Percentiles rank a stretch among this genome's conserved stretches.
Evolutionary conservation across 208 protist species (phyloP).

Genomic region (Trypanosoma vivax): DNA sequence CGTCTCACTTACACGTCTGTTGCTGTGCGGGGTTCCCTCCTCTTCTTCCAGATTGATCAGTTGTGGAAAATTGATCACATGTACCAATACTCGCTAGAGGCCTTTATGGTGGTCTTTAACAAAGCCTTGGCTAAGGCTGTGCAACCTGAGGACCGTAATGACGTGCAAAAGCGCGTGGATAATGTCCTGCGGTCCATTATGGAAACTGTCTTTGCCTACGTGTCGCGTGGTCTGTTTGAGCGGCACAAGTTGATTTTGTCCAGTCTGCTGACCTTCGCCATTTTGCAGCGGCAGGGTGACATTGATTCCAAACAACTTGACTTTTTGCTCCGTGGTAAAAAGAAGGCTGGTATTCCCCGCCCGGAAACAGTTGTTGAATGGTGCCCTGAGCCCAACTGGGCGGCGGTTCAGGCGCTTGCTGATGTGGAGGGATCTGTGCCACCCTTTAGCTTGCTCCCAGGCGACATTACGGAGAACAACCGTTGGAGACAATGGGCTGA

Average conservation of each 20-base stretch:
- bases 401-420: conserved; percentile 84
- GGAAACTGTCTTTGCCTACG: conserved; percentile 91
- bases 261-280: conserved; percentile 92
- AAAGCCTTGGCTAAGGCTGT: conserved; percentile 91
- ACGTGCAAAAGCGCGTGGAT: conserved; percentile 87
- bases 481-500: conserved; percentile 90
- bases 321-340: conserved; percentile 91
- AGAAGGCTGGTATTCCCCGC: conserved; percentile 78
- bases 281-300: conserved; percentile 75
- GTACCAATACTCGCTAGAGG: conserved; percentile 97
- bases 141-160: conserved; percentile 89
- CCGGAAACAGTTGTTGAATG: conserved; percentile 89
- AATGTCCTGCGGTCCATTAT: conserved; percentile 93
- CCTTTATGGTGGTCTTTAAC: conserved; percentile 97
- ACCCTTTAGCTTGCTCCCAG: conserved; percentile 79
- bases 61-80: conserved; percentile 97
- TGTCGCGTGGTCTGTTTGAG: conserved; percentile 98
- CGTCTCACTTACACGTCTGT: conserved; percentile 94
- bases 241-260: conserved; percentile 98
- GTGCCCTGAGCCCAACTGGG: conserved; percentile 90
- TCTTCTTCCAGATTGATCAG: conserved; percentile 98
- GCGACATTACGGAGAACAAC: conserved; percentile 90
- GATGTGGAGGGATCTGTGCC: conserved; percentile 87
- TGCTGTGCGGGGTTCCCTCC: conserved; percentile 91
- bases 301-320: conserved; percentile 90